Conservation (phyloP, 805 yeast species). For the Saturnispora quitensis region DNA sequence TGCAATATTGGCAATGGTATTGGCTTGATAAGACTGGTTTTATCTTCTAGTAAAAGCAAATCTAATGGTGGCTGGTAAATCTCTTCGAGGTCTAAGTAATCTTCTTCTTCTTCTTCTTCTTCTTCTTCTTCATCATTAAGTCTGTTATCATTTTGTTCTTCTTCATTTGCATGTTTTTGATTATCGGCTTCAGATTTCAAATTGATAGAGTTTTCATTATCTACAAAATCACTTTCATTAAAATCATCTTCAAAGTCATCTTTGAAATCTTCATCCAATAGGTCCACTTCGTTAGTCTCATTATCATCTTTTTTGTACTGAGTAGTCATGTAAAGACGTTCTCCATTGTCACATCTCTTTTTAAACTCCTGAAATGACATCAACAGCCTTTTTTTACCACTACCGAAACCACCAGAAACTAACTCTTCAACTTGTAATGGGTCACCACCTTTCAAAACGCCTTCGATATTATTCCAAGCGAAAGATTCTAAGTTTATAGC, state of each 20-base stretch:
- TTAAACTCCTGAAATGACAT: slow-evolving; percentile 45
- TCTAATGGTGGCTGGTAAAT: slow-evolving; percentile 39
- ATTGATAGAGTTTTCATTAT: slow-evolving; percentile 16
- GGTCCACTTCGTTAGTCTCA: slow-evolving; percentile 26
- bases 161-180: background rate
- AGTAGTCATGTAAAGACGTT: slow-evolving; percentile 52
- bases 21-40: slow-evolving; percentile 32
- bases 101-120: slow-evolving; percentile 19
- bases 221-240: slow-evolving; percentile 16
- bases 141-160: slow-evolving; percentile 4
- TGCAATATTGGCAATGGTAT: slow-evolving; percentile 6
- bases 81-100: slow-evolving; percentile 14
- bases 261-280: slow-evolving; percentile 17
- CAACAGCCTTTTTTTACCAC: slow-evolving; percentile 45
- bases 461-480: slow-evolving; percentile 4
- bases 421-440: slow-evolving; percentile 50
- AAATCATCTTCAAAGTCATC: slow-evolving; percentile 20
- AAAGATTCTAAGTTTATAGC: slow-evolving; percentile 7
- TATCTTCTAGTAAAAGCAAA: slow-evolving; percentile 22
- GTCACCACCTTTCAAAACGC: slow-evolving; percentile 8
- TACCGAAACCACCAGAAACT: slow-evolving; percentile 56
- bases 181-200: slow-evolving; percentile 14
- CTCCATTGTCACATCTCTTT: slow-evolving; percentile 31
- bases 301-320: slow-evolving; percentile 48
- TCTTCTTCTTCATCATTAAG: background rate